These are phyloP conservation scores for Pugionium dolabratum DNA, from an alignment of 345 rosid species.

Conservation along the genomic window DNA sequence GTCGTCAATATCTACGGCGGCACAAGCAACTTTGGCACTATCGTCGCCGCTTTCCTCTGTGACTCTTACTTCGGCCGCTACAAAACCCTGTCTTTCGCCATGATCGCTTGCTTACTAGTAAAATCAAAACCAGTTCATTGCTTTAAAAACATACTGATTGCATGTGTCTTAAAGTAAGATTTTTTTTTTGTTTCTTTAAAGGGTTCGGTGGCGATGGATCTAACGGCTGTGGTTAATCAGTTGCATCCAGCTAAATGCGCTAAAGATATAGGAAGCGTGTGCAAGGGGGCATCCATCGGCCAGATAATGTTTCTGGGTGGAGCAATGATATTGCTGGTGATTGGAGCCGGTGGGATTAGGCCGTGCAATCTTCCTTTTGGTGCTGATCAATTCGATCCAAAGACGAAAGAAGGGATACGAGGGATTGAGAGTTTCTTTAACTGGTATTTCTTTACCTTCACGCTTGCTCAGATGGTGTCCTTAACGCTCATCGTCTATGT, in stretches of 20 bases:
- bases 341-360: conserved; percentile 81
- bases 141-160: background rate
- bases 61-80: conserved; percentile 77
- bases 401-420: conserved; percentile 59
- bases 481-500: conserved; percentile 69
- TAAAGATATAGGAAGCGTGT: conserved; percentile 38
- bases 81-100: conserved; percentile 61
- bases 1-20: conserved; percentile 60
- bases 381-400: conserved; percentile 72
- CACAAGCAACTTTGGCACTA: conserved; percentile 62
- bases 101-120: conserved; percentile 63
- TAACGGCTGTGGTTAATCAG: conserved; percentile 53
- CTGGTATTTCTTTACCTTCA: conserved; percentile 83
- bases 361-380: conserved; percentile 82
- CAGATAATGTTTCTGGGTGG: conserved; percentile 57
- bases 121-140: background rate
- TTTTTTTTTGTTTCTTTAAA: conserved; percentile 19
- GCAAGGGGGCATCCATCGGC: conserved; percentile 59
- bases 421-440: conserved; percentile 82
- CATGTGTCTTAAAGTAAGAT: background rate
- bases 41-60: conserved; percentile 62
- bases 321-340: conserved; percentile 52
- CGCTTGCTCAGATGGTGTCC: conserved; percentile 71
- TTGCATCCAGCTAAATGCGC: conserved; percentile 60
- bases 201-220: conserved; percentile 64